Evolutionary conservation across 345 rosid genomes (phyloP), one percentile per base, ranked within the genome.

Genomic region (Laguncularia racemosa): DNA sequence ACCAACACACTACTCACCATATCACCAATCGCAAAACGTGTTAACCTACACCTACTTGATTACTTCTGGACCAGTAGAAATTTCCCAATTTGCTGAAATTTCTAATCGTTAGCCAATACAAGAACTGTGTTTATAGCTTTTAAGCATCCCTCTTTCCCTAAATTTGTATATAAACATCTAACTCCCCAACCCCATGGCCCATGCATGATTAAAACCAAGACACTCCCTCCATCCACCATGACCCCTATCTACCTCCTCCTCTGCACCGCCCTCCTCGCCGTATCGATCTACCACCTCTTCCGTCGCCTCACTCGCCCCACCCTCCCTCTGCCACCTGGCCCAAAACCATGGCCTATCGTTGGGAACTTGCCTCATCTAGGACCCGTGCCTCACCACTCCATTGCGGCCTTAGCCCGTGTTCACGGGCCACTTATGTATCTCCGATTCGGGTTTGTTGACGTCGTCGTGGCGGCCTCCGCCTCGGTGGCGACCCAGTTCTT

Each of bases 331-430:
- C 98, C 98, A 9, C 98, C 98, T 0, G 98, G 98, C 0, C 98
- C 97, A 0, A 78, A 33, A 20, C 95, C 95, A 38, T 84, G 96
- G 98, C 98, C 98, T 0, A 53, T 92, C 2, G 20, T 92, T 3
- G 98, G 98, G 8, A 92, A 89, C 84, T 76, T 92, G 15, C 93
- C 89, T 13, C 97, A 92, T 68, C 64, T 92, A 64, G 97, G 98
- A 0, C 20, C 80, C 0, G 54, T 71, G 52, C 98, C 98, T 9
- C 98, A 92, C 81, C 97, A 73, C 52, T 59, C 79, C 40, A 67
- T 86, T 6, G 81, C 96, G 0, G 59, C 69, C 28, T 56, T 92
- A 57, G 93, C 91, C 26, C 52, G 66, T 4, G 71, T 64, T 10
- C 64, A 92, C 63, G 98, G 98, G 0, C 98, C 98, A 0, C 80